phyloP scores from a whole-genome alignment of 495 filamentous ascomycete species.

The Cercophora samala region DNA sequence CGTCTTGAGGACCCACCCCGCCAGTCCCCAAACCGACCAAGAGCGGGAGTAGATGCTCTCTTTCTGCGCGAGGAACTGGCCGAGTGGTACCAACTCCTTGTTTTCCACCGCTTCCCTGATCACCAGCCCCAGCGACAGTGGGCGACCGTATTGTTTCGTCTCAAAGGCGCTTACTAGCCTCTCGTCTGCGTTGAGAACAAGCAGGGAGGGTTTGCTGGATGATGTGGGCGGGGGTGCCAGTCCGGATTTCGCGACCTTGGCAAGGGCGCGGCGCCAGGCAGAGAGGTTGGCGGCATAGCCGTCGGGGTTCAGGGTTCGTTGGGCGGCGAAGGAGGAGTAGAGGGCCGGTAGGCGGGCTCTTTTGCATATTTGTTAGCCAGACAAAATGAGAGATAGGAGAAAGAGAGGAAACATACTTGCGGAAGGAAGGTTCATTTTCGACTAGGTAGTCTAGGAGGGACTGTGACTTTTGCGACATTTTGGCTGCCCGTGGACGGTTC shows the following conservation, averaged over 20 bases:
- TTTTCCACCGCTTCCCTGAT: conserved; percentile 70
- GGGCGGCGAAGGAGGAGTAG: conserved; percentile 86
- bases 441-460: conserved; percentile 45
- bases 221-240: conserved; percentile 50
- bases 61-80: conserved; percentile 55
- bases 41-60: conserved; percentile 62
- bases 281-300: conserved; percentile 81
- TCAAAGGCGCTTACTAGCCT: conserved; percentile 65
- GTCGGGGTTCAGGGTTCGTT: conserved; percentile 80
- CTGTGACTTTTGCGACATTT: conserved; percentile 14
- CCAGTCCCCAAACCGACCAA: conserved; percentile 51
- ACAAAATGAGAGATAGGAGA: conserved; percentile 5
- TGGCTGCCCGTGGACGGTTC: not conserved
- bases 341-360: conserved; percentile 85
- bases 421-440: conserved; percentile 44
- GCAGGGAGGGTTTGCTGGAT: conserved; percentile 29
- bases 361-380: conserved; percentile 8
- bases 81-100: conserved; percentile 64
- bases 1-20: conserved; percentile 73
- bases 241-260: conserved; percentile 63
- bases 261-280: conserved; percentile 77
- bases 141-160: conserved; percentile 73
- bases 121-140: conserved; percentile 76
- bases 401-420: conserved; percentile 34
- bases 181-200: conserved; percentile 65